These are phyloP conservation scores for Fusarium neocosmosporiellum DNA, from an alignment of 2,329 filamentous ascomycete species.

Conservation along the genomic window DNA sequence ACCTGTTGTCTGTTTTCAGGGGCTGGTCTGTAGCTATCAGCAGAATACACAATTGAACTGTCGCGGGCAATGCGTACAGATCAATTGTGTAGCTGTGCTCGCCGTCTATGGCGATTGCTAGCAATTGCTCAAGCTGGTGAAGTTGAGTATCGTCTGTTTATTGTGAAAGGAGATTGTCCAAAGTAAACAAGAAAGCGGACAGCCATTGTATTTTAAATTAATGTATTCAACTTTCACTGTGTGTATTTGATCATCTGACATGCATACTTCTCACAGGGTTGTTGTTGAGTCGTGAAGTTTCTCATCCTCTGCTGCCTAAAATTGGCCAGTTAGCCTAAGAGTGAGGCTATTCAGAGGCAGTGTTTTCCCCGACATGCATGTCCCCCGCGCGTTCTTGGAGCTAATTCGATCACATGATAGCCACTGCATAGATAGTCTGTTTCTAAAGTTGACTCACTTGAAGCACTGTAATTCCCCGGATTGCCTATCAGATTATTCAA, in stretches of 20 bases:
- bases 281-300: not conserved
- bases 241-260: not conserved
- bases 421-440: not conserved
- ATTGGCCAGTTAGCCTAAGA: not conserved
- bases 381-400: not conserved
- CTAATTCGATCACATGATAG: not conserved
- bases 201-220: not conserved
- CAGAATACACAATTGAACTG: not conserved
- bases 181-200: not conserved
- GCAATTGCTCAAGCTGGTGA: not conserved
- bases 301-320: slow-evolving; percentile 5
- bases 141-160: not conserved
- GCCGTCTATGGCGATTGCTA: not conserved
- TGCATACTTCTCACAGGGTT: not conserved
- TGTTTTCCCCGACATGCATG: not conserved
- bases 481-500: not conserved
- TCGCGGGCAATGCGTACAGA: not conserved
- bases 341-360: slow-evolving; percentile 2
- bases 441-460: not conserved
- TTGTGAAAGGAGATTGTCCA: not conserved
- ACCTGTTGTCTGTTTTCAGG: not conserved
- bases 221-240: not conserved
- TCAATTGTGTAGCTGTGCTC: not conserved
- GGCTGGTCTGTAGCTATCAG: not conserved
- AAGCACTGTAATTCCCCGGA: not conserved